A percentile compares a stretch with the other conserved stretches of the same genome.
Evolutionary conservation across 345 rosid genomes (phyloP).

Genomic region (Eucalyptus albens): DNA sequence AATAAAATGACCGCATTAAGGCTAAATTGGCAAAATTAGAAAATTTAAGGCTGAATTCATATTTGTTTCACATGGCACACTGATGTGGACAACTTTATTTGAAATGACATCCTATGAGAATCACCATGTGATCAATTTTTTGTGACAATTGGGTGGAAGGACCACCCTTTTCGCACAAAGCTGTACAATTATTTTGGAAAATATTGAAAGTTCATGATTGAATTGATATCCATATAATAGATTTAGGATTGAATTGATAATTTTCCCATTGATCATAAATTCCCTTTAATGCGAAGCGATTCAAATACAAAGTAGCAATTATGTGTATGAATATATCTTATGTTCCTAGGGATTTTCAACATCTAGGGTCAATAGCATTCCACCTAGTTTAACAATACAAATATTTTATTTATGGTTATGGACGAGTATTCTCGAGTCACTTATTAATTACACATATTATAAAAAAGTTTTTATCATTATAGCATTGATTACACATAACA

Average conservation of each 20-base stretch:
- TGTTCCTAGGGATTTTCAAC: not conserved
- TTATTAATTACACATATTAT: not conserved
- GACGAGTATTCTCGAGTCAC: rapidly evolving
- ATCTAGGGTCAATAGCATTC: not conserved
- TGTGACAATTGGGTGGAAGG: not conserved
- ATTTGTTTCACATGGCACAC: rapidly evolving
- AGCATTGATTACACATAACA: not conserved
- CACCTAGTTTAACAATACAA: rapidly evolving
- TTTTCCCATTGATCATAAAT: not conserved
- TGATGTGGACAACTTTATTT: not conserved
- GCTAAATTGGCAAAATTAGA: not conserved
- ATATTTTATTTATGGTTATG: not conserved
- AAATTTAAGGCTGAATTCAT: rapidly evolving
- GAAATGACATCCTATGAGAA: rapidly evolving
- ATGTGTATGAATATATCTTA: not conserved
- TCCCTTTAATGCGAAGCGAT: not conserved
- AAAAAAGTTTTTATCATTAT: not conserved
- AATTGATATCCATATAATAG: not conserved
- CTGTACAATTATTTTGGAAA: not conserved
- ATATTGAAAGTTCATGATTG: not conserved
- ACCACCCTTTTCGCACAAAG: rapidly evolving
- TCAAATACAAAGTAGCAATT: not conserved
- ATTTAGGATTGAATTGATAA: not conserved
- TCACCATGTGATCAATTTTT: not conserved
- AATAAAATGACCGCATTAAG: rapidly evolving